These are phyloP conservation scores for Podila clonocystis DNA, from an alignment of 192 early-diverging fungal species.

Conservation along the genomic window DNA sequence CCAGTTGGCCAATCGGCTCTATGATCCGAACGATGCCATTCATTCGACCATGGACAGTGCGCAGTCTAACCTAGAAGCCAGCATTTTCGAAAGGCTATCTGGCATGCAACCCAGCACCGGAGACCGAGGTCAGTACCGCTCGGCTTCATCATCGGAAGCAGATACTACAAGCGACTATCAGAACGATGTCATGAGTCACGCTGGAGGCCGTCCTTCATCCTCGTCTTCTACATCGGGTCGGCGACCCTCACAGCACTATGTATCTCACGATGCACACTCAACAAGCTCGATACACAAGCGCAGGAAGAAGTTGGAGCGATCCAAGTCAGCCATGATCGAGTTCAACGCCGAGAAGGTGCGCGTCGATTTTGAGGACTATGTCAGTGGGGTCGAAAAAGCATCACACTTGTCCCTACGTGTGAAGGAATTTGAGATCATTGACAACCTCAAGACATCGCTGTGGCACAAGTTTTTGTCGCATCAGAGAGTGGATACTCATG, in stretches of 20 bases:
- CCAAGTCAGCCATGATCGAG: slow-evolving; percentile 61
- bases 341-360: slow-evolving; percentile 62
- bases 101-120: slow-evolving; percentile 32
- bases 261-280: slow-evolving; percentile 13
- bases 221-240: slow-evolving; percentile 10
- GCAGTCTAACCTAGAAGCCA: slow-evolving; percentile 45
- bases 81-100: slow-evolving; percentile 41
- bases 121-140: slow-evolving; percentile 5
- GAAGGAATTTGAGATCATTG: slow-evolving; percentile 78
- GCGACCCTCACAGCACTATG: slow-evolving; percentile 7
- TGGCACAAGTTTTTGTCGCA: slow-evolving; percentile 85
- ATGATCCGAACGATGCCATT: slow-evolving; percentile 37
- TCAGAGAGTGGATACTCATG: slow-evolving; percentile 63
- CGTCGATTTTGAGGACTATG: slow-evolving; percentile 64
- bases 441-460: slow-evolving; percentile 75
- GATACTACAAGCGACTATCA: slow-evolving; percentile 42
- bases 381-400: slow-evolving; percentile 53
- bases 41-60: slow-evolving; percentile 32
- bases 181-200: slow-evolving; percentile 33
- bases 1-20: slow-evolving; percentile 39
- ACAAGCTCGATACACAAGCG: slow-evolving; percentile 12
- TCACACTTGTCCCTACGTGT: slow-evolving; percentile 61
- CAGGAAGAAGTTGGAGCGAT: slow-evolving; percentile 53
- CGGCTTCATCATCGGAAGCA: slow-evolving; percentile 34
- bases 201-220: slow-evolving; percentile 23